Base-by-base conservation (phyloP, 1,284 basidiomycete genomes). In the Ceratobasidium sp. region DNA sequence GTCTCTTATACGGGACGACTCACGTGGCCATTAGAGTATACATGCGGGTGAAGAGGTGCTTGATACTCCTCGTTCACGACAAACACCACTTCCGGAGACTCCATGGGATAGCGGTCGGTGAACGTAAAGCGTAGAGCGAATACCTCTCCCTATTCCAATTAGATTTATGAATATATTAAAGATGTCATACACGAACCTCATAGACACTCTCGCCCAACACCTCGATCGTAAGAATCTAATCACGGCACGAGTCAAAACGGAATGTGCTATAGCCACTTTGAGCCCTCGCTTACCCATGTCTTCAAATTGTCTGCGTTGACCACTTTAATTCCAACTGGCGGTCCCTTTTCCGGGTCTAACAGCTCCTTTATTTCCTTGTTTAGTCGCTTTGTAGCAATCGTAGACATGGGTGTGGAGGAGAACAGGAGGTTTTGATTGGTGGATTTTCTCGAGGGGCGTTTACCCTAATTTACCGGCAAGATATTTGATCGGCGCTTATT, bases 21-120 rank as follows among this genome's bases (percentile, higher is more conserved):
- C 82, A 93, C 93, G 85, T 94, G 93, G 60, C 93, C 93, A 80
- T 94, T 94, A 9, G 92, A 93, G 80, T 94, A 94, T 60, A 94
- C 91, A 79, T 94, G 93, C 92, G 93, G 93, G 81, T 94, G 93
- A 45, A 91, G 80, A 17, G 93, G 93, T 22, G 91, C 86, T 78
- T 89, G 83, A 75, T 85, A 85, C 57, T 86, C 85, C 59, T 90
- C 86, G 69, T 87, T 87, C 17, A 91, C 88, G 48, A 93, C 89
- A 65, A 94, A 94, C 79, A 92, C 91, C 22, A 94, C 93, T 17
- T 92, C 91, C n/a, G 93, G 93, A 0, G 93, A 88, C 4, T 91
- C 91, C 79, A 94, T 94, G 1, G 93, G 93, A 81, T 94, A 94
- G 78, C 87, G 86, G 2, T 85, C 51, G 78, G 94, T 92, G 80